phyloP scores from a whole-genome alignment of 2,329 filamentous ascomycete species.

The Colletotrichum sp. region DNA sequence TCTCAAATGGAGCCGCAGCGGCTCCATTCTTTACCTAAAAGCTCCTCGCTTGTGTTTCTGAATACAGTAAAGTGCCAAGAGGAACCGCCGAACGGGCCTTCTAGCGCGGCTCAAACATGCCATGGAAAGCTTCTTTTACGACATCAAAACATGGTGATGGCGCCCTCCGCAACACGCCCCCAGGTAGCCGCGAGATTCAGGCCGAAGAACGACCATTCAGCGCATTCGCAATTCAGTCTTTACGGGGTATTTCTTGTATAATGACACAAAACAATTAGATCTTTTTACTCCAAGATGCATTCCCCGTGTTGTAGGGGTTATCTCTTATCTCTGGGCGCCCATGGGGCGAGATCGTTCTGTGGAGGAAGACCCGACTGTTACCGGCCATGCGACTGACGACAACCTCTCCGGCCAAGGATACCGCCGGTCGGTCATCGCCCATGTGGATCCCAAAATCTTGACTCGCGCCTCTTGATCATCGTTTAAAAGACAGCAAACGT shows the following conservation, averaged over 20 bases:
- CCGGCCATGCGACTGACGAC: conserved; percentile 9
- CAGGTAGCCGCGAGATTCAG: background rate
- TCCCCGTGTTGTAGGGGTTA: conserved; percentile 6
- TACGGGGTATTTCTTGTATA: background rate
- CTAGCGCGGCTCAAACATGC: conserved; percentile 20
- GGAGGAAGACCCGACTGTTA: conserved; percentile 10
- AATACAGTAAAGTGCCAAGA: background rate
- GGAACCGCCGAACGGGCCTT: conserved; percentile 5
- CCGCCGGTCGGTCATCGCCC: background rate
- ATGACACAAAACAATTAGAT: conserved; percentile 21
- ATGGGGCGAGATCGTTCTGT: conserved; percentile 19
- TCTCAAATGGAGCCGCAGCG: background rate
- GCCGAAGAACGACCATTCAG: conserved; percentile 8
- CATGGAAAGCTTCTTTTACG: conserved; percentile 21
- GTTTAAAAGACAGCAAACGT: conserved; percentile 9
- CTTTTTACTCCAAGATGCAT: background rate
- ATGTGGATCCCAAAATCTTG: conserved; percentile 12
- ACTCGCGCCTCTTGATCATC: conserved; percentile 2
- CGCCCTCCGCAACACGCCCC: background rate
- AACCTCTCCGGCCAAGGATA: conserved; percentile 6
- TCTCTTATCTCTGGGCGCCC: conserved; percentile 17
- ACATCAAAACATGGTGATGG: conserved; percentile 16
- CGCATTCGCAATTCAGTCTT: background rate
- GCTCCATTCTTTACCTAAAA: conserved; percentile 19
- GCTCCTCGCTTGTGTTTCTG: conserved; percentile 9